These are phyloP conservation scores for Begonia loranthoides DNA, from an alignment of 306 rosid species.

Conservation along the genomic window DNA sequence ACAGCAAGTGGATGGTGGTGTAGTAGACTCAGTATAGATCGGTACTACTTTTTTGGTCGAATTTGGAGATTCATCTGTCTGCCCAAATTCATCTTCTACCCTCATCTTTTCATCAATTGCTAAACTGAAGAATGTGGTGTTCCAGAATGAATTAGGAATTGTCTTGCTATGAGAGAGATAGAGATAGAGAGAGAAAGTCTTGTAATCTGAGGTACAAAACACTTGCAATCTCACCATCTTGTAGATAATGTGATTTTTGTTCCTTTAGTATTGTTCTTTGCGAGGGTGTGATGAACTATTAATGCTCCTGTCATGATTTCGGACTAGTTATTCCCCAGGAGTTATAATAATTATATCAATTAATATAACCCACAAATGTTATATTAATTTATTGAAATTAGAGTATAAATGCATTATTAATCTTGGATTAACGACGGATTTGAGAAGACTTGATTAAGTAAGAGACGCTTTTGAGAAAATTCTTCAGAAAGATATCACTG, in stretches of 20 bases:
- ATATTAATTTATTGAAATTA: no score
- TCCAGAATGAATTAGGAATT: background rate
- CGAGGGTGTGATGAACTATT: background rate
- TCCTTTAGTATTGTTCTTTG: constrained; percentile 8
- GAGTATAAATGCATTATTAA: no score
- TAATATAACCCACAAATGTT: no score
- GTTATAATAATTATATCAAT: no score
- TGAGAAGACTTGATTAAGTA: no score
- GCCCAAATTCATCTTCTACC: no score
- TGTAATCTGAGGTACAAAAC: constrained; percentile 8
- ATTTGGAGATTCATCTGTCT: constrained; percentile 1
- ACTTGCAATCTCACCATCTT: constrained; percentile 10
- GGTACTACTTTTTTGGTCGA: background rate
- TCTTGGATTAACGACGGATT: no score
- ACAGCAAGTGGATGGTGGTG: constrained; percentile 79
- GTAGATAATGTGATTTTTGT: constrained; percentile 35
- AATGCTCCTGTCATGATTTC: no score
- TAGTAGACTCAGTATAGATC: constrained; percentile 15
- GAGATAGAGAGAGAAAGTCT: background rate
- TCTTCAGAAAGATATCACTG: background rate
- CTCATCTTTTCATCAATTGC: no score
- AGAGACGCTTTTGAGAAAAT: background rate
- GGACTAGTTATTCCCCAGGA: no score
- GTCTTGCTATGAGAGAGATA: background rate
- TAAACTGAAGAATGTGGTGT: background rate